Conservation (phyloP, 768 basidiomycete species). For the Tephrocybe sp. region DNA sequence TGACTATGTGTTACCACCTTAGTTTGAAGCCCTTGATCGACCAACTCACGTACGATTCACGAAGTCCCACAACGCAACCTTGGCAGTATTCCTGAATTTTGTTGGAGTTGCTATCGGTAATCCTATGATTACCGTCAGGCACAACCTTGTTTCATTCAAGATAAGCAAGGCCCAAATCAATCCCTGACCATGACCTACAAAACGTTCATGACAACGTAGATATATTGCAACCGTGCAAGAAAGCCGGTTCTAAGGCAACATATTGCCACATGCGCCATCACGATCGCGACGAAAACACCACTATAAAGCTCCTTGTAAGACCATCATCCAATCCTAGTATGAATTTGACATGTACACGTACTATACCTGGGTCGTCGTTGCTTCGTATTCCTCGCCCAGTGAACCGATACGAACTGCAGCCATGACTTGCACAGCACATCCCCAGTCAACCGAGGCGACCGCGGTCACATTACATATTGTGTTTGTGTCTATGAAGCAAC, state of each 20-base stretch:
- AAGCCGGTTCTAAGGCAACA: slow-evolving; percentile 67
- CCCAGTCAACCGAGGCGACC: slow-evolving; percentile 60
- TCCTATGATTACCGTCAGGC: slow-evolving; percentile 64
- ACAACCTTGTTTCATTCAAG: slow-evolving; percentile 37
- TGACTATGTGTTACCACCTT: slow-evolving; percentile 28
- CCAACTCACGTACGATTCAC: slow-evolving; percentile 2
- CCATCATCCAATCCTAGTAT: too few relatives aligned
- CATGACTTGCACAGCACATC: slow-evolving; percentile 55
- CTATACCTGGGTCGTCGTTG: slow-evolving; percentile 31
- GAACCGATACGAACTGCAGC: slow-evolving; percentile 43
- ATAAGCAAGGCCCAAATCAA: too few relatives aligned
- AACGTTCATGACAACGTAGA: slow-evolving; percentile 69
- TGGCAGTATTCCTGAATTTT: slow-evolving; percentile 56
- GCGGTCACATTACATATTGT: slow-evolving; percentile 38
- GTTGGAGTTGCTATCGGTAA: slow-evolving; percentile 63
- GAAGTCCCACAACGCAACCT: slow-evolving; percentile 32
- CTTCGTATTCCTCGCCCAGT: slow-evolving; percentile 20
- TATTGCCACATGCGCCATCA: slow-evolving; percentile 58
- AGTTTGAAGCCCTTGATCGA: neutral
- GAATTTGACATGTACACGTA: slow-evolving; percentile 21
- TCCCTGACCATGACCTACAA: slow-evolving; percentile 36
- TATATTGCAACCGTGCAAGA: slow-evolving; percentile 68
- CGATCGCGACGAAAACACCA: slow-evolving; percentile 63
- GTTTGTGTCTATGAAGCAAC: slow-evolving; percentile 45
- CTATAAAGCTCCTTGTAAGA: too few relatives aligned